Conservation (phyloP, 768 basidiomycete species). For the Podaxis sp. region DNA sequence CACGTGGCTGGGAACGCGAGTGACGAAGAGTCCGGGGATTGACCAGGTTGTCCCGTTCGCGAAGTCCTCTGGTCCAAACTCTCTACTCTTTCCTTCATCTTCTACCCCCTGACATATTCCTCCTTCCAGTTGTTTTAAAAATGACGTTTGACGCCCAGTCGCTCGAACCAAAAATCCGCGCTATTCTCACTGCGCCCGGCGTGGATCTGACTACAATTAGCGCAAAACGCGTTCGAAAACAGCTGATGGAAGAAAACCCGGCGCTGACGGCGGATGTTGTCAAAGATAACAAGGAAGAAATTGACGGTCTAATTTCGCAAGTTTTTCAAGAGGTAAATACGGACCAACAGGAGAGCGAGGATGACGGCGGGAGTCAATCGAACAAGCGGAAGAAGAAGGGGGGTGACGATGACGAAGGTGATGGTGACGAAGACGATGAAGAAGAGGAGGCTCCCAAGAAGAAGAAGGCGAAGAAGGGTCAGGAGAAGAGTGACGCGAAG, state of each 20-base stretch:
- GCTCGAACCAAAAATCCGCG: slow-evolving; percentile 61
- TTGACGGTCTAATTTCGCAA: slow-evolving; percentile 67
- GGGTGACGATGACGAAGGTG: slow-evolving; percentile 30
- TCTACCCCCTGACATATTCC: neutral
- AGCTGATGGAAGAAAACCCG: slow-evolving; percentile 54
- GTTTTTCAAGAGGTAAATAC: slow-evolving; percentile 62
- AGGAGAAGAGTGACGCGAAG: slow-evolving; percentile 65
- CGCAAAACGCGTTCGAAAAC: slow-evolving; percentile 86
- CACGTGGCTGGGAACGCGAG: slow-evolving; percentile 17
- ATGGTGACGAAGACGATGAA: slow-evolving; percentile 32
- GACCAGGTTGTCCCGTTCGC: neutral
- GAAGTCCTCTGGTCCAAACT: slow-evolving; percentile 6
- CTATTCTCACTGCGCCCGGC: slow-evolving; percentile 74
- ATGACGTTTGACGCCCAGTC: slow-evolving; percentile 56
- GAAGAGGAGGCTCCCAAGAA: slow-evolving; percentile 35
- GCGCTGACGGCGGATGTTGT: slow-evolving; percentile 58
- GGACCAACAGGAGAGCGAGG: slow-evolving; percentile 30
- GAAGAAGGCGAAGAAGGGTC: slow-evolving; percentile 48
- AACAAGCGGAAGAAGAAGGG: slow-evolving; percentile 41
- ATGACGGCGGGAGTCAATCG: slow-evolving; percentile 31
- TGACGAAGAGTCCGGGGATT: neutral
- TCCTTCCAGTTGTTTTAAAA: neutral
- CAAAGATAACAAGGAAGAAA: slow-evolving; percentile 63
- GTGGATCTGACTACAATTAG: slow-evolving; percentile 79
- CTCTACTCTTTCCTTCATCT: slow-evolving; percentile 4